A percentile compares a stretch with the other conserved stretches of the same genome.
phyloP scores from a whole-genome alignment of 352 stramenopile genomes.

The Pythium insidiosum region DNA sequence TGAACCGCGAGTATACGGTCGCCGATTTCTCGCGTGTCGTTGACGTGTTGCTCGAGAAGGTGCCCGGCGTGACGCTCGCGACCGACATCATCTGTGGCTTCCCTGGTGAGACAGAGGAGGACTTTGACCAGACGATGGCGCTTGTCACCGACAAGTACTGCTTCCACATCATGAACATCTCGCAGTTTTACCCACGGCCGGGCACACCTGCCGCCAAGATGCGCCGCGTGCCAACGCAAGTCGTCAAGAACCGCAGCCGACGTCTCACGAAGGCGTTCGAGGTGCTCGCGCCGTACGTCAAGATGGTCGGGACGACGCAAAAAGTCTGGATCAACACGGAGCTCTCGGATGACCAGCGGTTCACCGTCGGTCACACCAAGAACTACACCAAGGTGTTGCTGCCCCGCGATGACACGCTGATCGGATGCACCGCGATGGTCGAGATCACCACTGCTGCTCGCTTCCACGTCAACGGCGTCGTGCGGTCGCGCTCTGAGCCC shows the following conservation, averaged over 20 bases:
- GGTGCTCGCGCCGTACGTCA: slow-evolving; percentile 67
- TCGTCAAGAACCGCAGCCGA: slow-evolving; percentile 87
- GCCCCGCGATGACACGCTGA: slow-evolving; percentile 56
- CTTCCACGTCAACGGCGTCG: slow-evolving; percentile 69
- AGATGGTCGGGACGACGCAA: slow-evolving; percentile 47
- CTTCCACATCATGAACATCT: slow-evolving; percentile 92
- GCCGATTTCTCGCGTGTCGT: slow-evolving; percentile 70
- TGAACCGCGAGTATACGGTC: slow-evolving; percentile 90
- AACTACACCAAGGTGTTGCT: slow-evolving; percentile 91
- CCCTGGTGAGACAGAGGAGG: slow-evolving; percentile 78
- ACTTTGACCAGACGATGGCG: slow-evolving; percentile 86
- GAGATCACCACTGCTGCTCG: slow-evolving; percentile 38
- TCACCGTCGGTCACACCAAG: slow-evolving; percentile 86
- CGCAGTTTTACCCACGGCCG: slow-evolving; percentile 89
- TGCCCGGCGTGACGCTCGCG: slow-evolving; percentile 78
- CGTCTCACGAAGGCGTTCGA: slow-evolving; percentile 85
- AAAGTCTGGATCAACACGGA: slow-evolving; percentile 85
- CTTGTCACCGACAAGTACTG: slow-evolving; percentile 83
- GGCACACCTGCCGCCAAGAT: slow-evolving; percentile 89
- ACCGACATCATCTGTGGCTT: slow-evolving; percentile 94
- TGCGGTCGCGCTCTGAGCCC: slow-evolving; percentile 51
- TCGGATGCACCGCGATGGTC: slow-evolving; percentile 64
- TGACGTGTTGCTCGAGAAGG: slow-evolving; percentile 66
- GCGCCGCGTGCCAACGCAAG: slow-evolving; percentile 75
- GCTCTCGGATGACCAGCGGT: slow-evolving; percentile 63